Base-by-base conservation (phyloP, 345 rosid genomes). In the Eucalyptus dawsonii region DNA sequence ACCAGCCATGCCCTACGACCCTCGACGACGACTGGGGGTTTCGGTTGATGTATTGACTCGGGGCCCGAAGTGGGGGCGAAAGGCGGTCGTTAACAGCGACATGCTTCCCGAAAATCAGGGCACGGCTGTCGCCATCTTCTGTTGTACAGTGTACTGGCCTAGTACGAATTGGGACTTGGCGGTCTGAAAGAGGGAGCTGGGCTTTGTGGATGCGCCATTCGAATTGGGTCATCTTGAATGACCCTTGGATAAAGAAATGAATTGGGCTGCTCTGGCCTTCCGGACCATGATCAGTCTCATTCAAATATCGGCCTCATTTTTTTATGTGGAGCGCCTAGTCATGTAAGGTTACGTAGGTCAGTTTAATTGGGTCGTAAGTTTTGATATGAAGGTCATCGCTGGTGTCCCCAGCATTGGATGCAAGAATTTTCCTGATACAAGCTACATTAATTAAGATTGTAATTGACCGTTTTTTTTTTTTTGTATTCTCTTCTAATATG, bases 401-500 rank as follows among this genome's bases (percentile, higher is more conserved):
- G 13, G 13, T 56, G 29, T 56, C 62, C 62, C 29, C 13, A 11
- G 1, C 29, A 22, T 56, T 24, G 14, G 29, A 56, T 17, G 24
- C 2, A 53, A 53, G 4, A 53, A 0, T 53, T 6, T 17, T 53
- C 4, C 1, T 19, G 4, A 19, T 53, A 19, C 0, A 2, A 17
- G 4, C 2, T 19, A 19, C 4, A 53, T 53, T 19, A 53, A 53
- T 53, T 53, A 3, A 53, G 56, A 17, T 17, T 53, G 24, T 53
- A 53, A 17, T 53, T 53, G 2, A 53, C 2, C 1, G 0, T 53
- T 53, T 53, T 53, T 34, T 34, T 34, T 34, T 17, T 3, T 53
- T 53, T 1, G 9, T 53, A 53, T 53, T 53, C 24, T 53, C 56
- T 1, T 53, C 56, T 0, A 19, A 53, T 53, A 19, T 53, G 10